Evolutionary conservation across 345 rosid genomes (phyloP).

Genomic region (Odontarrhena argentea): DNA sequence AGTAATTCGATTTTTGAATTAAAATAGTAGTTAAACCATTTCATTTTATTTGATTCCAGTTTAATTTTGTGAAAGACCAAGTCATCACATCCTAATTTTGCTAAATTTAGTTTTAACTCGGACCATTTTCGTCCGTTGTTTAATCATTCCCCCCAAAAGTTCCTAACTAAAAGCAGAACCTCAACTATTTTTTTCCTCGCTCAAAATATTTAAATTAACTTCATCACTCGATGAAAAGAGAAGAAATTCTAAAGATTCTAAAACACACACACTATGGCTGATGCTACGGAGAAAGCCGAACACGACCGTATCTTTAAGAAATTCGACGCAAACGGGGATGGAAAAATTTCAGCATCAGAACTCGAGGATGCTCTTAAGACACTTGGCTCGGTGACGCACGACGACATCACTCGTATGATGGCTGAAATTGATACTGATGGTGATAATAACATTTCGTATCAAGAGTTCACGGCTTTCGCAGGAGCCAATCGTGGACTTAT

Average conservation of each 20-base stretch:
- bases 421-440: slow-evolving; percentile 82
- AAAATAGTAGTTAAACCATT: too few species aligned
- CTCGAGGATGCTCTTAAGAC: slow-evolving; percentile 68
- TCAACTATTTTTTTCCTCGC: slow-evolving; percentile 14
- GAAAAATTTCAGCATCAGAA: slow-evolving; percentile 70
- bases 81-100: slow-evolving; percentile 33
- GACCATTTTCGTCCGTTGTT: slow-evolving; percentile 27
- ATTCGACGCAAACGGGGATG: slow-evolving; percentile 74
- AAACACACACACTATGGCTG: slow-evolving; percentile 48
- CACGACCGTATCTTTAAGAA: slow-evolving; percentile 66
- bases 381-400: slow-evolving; percentile 58
- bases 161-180: slow-evolving; percentile 36
- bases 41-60: background rate
- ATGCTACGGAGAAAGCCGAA: slow-evolving; percentile 56
- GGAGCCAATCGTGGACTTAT: slow-evolving; percentile 66
- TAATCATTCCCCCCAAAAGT: slow-evolving; percentile 34
- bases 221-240: background rate
- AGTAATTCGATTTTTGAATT: background rate
- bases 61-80: slow-evolving; percentile 13
- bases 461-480: slow-evolving; percentile 74
- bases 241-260: slow-evolving; percentile 4
- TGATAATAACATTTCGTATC: slow-evolving; percentile 69
- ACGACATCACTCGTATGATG: slow-evolving; percentile 78
- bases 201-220: slow-evolving; percentile 21
- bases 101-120: slow-evolving; percentile 14